phyloP scores from a whole-genome alignment of 306 rosid genomes.

The Elaeagnus macrophylla region DNA sequence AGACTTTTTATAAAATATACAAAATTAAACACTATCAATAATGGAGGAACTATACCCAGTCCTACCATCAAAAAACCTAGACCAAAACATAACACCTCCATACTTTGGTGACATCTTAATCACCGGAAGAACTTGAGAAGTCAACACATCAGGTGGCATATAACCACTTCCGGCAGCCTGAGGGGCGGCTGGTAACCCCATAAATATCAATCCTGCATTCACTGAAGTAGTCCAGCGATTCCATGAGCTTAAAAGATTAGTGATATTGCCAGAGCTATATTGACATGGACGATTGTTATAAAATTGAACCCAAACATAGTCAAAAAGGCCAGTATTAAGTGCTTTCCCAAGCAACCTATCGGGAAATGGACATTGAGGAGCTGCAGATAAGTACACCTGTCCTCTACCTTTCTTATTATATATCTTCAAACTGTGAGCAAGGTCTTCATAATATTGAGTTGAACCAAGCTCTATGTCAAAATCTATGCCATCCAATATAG shows the following conservation, averaged over 20 bases:
- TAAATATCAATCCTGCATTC: slow-evolving; percentile 24
- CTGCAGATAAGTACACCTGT: slow-evolving; percentile 20
- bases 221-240: slow-evolving; percentile 36
- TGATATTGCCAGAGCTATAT: slow-evolving; percentile 37
- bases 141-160: slow-evolving; percentile 45
- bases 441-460: neutral
- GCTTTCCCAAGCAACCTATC: slow-evolving; percentile 24
- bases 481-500: slow-evolving; percentile 32
- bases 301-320: slow-evolving; percentile 36
- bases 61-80: slow-evolving; percentile 40
- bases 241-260: slow-evolving; percentile 51
- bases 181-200: slow-evolving; percentile 58
- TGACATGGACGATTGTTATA: slow-evolving; percentile 32
- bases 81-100: slow-evolving; percentile 84
- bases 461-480: slow-evolving; percentile 19
- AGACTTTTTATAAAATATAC: too few relatives aligned
- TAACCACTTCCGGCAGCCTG: slow-evolving; percentile 56
- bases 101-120: slow-evolving; percentile 42
- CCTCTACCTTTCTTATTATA: neutral
- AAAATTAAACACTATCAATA: too few relatives aligned
- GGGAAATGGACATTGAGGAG: slow-evolving; percentile 31
- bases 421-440: neutral
- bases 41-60: slow-evolving; percentile 35
- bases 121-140: slow-evolving; percentile 38
- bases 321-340: slow-evolving; percentile 20